Evolutionary conservation across 805 yeast species (phyloP).

Genomic region (Candida tammaniensis): DNA sequence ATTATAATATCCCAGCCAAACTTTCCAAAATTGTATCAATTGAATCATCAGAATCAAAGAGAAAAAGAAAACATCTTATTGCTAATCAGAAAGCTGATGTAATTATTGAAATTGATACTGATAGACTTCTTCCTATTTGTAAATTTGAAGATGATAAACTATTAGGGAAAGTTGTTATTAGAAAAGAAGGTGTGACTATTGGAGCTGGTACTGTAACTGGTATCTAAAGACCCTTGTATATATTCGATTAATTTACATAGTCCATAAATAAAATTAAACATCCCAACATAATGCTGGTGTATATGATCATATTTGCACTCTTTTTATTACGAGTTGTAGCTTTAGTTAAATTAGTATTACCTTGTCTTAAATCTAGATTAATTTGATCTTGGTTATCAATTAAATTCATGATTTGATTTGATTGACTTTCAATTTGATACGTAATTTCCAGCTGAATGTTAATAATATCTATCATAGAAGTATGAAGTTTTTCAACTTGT

Average conservation of each 20-base stretch:
- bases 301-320: slow-evolving; percentile 36
- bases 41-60: slow-evolving; percentile 18
- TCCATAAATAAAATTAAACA: slow-evolving; percentile 34
- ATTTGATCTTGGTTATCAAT: slow-evolving; percentile 67
- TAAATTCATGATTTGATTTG: slow-evolving; percentile 62
- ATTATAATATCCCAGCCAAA: slow-evolving; percentile 68
- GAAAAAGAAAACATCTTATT: slow-evolving; percentile 47
- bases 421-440: slow-evolving; percentile 69
- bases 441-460: slow-evolving; percentile 72
- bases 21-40: slow-evolving; percentile 44
- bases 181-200: slow-evolving; percentile 67
- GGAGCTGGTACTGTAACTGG: slow-evolving; percentile 57
- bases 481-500: slow-evolving; percentile 58
- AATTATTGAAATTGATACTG: slow-evolving; percentile 48
- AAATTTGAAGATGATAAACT: slow-evolving; percentile 45
- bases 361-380: slow-evolving; percentile 60
- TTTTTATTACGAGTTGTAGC: slow-evolving; percentile 65
- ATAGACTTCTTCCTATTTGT: slow-evolving; percentile 50
- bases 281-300: slow-evolving; percentile 33
- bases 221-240: slow-evolving; percentile 6
- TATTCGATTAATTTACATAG: slow-evolving; percentile 17
- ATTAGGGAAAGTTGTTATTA: slow-evolving; percentile 65
- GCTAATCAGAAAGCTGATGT: slow-evolving; percentile 61
- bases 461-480: slow-evolving; percentile 68
- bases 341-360: slow-evolving; percentile 65